Evolutionary conservation across 2,329 filamentous ascomycete species (phyloP).

Genomic region (Colletotrichum spinosum): DNA sequence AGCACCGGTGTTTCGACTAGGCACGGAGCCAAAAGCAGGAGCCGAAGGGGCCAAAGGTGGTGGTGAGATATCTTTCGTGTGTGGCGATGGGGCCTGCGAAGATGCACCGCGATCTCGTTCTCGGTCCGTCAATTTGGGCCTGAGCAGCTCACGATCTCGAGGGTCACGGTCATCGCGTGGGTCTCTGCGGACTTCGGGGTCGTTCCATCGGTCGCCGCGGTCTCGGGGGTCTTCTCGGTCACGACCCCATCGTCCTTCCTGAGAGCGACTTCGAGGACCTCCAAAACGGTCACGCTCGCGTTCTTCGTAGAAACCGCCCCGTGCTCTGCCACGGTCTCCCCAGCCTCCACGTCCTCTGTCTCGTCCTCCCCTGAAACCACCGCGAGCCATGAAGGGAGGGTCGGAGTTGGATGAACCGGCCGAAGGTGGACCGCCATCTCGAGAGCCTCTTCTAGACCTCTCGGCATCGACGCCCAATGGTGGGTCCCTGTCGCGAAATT

Average conservation of each 20-base stretch:
- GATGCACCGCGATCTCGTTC: conserved; percentile 46
- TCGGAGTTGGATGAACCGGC: conserved; percentile 79
- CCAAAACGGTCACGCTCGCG: conserved; percentile 67
- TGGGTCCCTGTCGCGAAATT: conserved; percentile 68
- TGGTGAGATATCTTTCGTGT: conserved; percentile 65
- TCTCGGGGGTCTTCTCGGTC: conserved; percentile 67
- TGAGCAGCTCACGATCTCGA: conserved; percentile 58
- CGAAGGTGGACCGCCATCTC: conserved; percentile 77
- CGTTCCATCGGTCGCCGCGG: conserved; percentile 54
- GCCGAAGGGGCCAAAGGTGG: conserved; percentile 69
- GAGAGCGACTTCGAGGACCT: conserved; percentile 70
- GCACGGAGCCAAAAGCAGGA: conserved; percentile 68
- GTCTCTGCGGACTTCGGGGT: conserved; percentile 55
- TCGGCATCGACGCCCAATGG: conserved; percentile 75
- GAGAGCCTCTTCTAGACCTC: conserved; percentile 74
- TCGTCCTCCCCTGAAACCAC: conserved; percentile 61
- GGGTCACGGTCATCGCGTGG: conserved; percentile 61
- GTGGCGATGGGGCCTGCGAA: conserved; percentile 59
- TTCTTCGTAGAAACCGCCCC: conserved; percentile 69
- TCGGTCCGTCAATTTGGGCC: conserved; percentile 62
- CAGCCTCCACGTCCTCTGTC: conserved; percentile 67
- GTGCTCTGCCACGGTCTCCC: conserved; percentile 55
- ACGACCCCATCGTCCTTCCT: conserved; percentile 70
- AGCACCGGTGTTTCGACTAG: conserved; percentile 55
- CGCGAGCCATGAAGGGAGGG: conserved; percentile 65